Percentiles rank a stretch among this genome's conserved stretches.
These are phyloP conservation scores for Neoboletus subvelutipes DNA, from an alignment of 768 basidiomycete genomes.

Conservation along the genomic window DNA sequence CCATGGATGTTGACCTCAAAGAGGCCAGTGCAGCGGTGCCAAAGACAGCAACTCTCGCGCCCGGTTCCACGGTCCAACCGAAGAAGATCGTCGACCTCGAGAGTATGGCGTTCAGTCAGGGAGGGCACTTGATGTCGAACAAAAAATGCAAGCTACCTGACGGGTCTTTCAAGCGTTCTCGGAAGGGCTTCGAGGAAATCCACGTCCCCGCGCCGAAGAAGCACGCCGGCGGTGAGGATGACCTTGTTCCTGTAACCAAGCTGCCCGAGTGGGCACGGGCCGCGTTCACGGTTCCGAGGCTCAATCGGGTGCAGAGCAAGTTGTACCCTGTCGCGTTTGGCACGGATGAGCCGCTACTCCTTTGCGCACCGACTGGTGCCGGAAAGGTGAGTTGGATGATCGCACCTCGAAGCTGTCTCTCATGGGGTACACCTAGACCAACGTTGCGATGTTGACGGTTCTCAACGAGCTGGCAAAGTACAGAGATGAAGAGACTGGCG, in stretches of 20 bases:
- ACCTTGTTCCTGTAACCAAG: constrained; percentile 66
- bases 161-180: constrained; percentile 94
- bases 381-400: constrained; percentile 73
- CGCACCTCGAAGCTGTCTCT: neutral
- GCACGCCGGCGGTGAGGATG: constrained; percentile 58
- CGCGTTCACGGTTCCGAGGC: constrained; percentile 77
- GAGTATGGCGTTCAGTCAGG: constrained; percentile 93
- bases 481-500: constrained; percentile 77
- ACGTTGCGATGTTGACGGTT: constrained; percentile 95
- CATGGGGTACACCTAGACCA: constrained; percentile 60
- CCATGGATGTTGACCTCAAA: constrained; percentile 79
- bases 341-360: constrained; percentile 89
- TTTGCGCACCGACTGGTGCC: constrained; percentile 98
- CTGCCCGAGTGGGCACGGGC: constrained; percentile 85
- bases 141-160: constrained; percentile 98
- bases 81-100: constrained; percentile 87
- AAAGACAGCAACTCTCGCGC: constrained; percentile 82
- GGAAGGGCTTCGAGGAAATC: constrained; percentile 98
- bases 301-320: constrained; percentile 94
- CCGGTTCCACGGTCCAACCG: constrained; percentile 85
- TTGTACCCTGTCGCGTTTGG: constrained; percentile 92
- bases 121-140: constrained; percentile 97
- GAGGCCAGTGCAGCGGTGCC: constrained; percentile 49
- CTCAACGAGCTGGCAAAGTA: constrained; percentile 88
- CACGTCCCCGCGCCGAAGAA: constrained; percentile 93